Evolutionary conservation across 805 yeast genomes (phyloP).

Genomic region (Yarrowia osloensis): DNA sequence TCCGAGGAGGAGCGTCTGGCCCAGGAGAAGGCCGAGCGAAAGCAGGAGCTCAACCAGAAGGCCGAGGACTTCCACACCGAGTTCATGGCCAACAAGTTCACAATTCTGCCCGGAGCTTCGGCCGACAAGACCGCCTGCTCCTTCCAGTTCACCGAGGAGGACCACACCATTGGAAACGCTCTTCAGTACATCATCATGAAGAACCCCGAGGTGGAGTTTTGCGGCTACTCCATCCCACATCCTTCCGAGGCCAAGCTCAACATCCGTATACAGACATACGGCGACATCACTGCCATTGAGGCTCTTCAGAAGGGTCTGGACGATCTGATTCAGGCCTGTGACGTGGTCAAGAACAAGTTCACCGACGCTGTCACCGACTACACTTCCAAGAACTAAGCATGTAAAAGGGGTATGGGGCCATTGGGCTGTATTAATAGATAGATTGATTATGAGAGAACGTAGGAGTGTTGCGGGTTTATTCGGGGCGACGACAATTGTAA

Average conservation of each 20-base stretch:
- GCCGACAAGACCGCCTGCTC: conserved; percentile 95
- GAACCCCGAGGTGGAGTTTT: conserved; percentile 96
- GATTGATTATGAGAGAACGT: not conserved
- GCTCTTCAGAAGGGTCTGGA: conserved; percentile 90
- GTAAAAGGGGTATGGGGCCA: conserved; percentile 4
- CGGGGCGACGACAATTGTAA: too few species aligned
- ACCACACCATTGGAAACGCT: conserved; percentile 94
- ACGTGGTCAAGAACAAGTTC: conserved; percentile 78
- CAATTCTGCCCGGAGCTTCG: conserved; percentile 73
- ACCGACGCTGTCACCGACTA: conserved; percentile 63
- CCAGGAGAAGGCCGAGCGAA: conserved; percentile 29
- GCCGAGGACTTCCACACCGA: conserved; percentile 29
- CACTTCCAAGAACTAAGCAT: conserved; percentile 24
- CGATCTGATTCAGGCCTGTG: conserved; percentile 79
- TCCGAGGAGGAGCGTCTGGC: conserved; percentile 27
- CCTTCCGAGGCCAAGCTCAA: conserved; percentile 91
- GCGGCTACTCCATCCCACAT: conserved; percentile 98
- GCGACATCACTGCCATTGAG: conserved; percentile 78
- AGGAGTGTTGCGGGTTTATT: too few species aligned
- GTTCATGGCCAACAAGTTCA: conserved; percentile 32
- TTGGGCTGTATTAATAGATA: conserved; percentile 21
- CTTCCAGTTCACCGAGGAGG: conserved; percentile 89
- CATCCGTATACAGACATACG: conserved; percentile 92
- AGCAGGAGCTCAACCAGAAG: conserved; percentile 28
- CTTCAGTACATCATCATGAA: conserved; percentile 93